phyloP scores from a whole-genome alignment of 352 stramenopile species.

The Globisporangium irregulare region DNA sequence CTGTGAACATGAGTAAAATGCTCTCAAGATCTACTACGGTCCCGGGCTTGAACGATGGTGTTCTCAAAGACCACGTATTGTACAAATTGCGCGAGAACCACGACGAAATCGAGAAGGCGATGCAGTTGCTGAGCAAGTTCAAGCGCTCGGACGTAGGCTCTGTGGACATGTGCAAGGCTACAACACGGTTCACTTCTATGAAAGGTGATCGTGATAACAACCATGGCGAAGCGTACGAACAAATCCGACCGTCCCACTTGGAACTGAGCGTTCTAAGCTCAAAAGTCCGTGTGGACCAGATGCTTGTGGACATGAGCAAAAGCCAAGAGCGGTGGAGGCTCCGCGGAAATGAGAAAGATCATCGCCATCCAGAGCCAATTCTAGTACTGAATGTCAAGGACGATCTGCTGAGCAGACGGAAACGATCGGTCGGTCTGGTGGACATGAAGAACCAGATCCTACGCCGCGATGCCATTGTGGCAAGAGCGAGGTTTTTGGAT shows the following conservation, averaged over 20 bases:
- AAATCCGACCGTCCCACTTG: neutral
- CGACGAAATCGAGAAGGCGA: constrained; percentile 13
- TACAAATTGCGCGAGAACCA: constrained; percentile 15
- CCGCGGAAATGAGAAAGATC: neutral
- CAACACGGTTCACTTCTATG: neutral
- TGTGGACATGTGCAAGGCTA: constrained; percentile 6
- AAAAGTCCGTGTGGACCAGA: neutral
- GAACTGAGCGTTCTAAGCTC: constrained; percentile 5
- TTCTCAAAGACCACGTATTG: neutral
- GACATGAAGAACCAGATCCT: constrained; percentile 8
- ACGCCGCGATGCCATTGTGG: neutral
- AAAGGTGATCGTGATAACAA: neutral
- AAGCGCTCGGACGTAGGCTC: constrained; percentile 7
- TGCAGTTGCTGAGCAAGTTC: constrained; percentile 16
- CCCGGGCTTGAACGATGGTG: neutral
- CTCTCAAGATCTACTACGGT: neutral
- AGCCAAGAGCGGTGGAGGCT: neutral
- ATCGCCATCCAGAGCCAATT: neutral
- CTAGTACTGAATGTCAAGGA: neutral
- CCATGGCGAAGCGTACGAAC: no score
- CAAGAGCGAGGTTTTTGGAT: neutral
- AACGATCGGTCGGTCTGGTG: neutral
- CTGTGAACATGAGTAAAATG: constrained; percentile 10
- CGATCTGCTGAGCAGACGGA: constrained; percentile 1
- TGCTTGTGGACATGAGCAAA: constrained; percentile 5